Evolutionary conservation across 768 basidiomycete species (phyloP).

Genomic region (Russula sp.): DNA sequence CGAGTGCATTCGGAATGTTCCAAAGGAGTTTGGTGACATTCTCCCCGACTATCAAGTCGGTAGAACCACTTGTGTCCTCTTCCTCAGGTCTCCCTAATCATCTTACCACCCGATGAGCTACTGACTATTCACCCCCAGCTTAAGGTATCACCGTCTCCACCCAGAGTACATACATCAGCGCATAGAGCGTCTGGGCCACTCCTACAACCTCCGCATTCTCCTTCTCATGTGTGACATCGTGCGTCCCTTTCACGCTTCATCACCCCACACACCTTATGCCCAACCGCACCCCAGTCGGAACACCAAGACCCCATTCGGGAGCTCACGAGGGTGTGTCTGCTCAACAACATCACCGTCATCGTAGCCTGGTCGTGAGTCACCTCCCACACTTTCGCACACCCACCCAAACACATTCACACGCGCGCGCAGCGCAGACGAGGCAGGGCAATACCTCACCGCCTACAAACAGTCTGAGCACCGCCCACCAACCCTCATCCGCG

Average conservation of each 20-base stretch:
- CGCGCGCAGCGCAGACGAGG: conserved; percentile 71
- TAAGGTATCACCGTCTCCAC: conserved; percentile 93
- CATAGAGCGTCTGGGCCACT: conserved; percentile 77
- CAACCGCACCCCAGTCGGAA: conserved; percentile 57
- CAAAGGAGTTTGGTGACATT: conserved; percentile 93
- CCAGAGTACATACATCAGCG: conserved; percentile 94
- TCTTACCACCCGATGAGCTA: too few species aligned
- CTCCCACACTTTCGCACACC: background rate
- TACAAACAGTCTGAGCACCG: conserved; percentile 95
- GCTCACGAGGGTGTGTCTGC: conserved; percentile 85
- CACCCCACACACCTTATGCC: background rate
- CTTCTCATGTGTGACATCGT: conserved; percentile 91
- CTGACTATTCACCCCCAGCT: conserved; percentile 37
- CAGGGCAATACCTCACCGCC: conserved; percentile 81
- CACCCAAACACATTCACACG: background rate
- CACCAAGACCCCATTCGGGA: conserved; percentile 90
- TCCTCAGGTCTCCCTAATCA: conserved; percentile 58
- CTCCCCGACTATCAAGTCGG: conserved; percentile 95
- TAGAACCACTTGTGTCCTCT: conserved; percentile 52
- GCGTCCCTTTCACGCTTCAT: conserved; percentile 30
- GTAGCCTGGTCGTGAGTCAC: conserved; percentile 79
- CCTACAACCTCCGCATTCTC: conserved; percentile 79
- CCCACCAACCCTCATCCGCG: conserved; percentile 90
- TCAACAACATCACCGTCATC: conserved; percentile 84
- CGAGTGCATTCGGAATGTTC: conserved; percentile 78